Evolutionary conservation across 2,329 filamentous ascomycete genomes (phyloP), one percentile per base, ranked within the genome.

Genomic region (Colletotrichum coccodes): DNA sequence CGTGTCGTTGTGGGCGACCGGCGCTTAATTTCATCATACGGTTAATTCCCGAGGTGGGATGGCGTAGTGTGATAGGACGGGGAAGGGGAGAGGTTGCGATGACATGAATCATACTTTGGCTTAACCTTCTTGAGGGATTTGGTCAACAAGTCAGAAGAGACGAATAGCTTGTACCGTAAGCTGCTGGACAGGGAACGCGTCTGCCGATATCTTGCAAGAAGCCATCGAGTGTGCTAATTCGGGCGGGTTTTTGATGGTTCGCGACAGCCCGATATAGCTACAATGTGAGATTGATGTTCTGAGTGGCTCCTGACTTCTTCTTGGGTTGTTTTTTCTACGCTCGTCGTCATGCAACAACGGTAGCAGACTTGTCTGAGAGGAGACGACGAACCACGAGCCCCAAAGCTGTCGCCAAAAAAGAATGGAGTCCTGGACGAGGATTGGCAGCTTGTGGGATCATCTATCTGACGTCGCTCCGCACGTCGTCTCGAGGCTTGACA

Each of bases 1-100:
- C 65, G 56, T 68, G 54, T 50, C 58, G 32, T 56, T 36, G 46
- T 42, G 49, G 34, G 28, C 7, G 36, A 26, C 61, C 26, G 66
- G 66, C 66, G 61, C 66, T 66, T 69, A 69, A 65, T 49, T 60
- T 30, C 54, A 60, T 36, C 21, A 57, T 57, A 56, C 47, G 54
- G 61, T 57, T 65, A 66, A 66, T 56, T 60, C 34, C 18, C 50
- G 53, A 65, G 26, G 56, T 60, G 61, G 56, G 40, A 66, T 60
- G 64, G 59, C 54, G 54, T 60, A 32, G 34, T 21, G 46, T 38
- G 38, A 50, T 40, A 40, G 34, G 38, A 44, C 34, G 54, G 44
- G 34, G 44, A 50, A 50, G 23, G 26, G 23, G 12, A n/a, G 32
- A 28, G 32, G 59, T 32, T 64, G 47, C 60, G 40, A 59, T 47